Base-by-base conservation (phyloP, 352 stramenopile species). In the Pythium sp. region DNA sequence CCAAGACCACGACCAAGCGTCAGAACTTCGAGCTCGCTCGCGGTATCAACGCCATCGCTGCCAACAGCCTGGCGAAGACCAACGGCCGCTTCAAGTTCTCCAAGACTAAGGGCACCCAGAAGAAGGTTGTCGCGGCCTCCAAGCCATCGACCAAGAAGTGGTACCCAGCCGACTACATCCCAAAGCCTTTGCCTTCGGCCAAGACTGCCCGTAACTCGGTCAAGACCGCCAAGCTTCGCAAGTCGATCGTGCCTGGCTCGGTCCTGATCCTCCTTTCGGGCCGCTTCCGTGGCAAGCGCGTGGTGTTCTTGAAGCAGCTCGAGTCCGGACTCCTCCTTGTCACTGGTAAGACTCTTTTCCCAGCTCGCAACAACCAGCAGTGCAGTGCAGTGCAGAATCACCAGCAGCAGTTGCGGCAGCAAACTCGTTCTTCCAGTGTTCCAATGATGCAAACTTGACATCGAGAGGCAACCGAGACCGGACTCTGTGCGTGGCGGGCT, bases 231-330 rank as follows among this genome's bases (percentile, higher is more conserved):
- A 98, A 98, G 82, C 86, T 99, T 24, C 96, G 97, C 67, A 89
- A 95, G 69, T 97, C 91, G 67, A 98, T 99, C 85, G 97, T 89
- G 56, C 96, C 97, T 11, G 98, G 98, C 79, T 98, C 97, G 38
- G 96, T 99, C 46, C 86, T 99, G 55, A 99, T 99, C 78, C 82
- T 99, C 68, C 86, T 99, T 18, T 95, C 94, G 46, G 98, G 98
- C 65, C 94, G 97, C 75, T 99, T 99, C 88, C 90, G 94, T 78
- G 98, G 98, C 85, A 99, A 99, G 92, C 93, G 98, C 71, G 97
- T 99, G n/a, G 97, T 99, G 34, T 99, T 98, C 83, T 86, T 99
- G 28, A 99, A 99, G 79, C 87, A 98, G 71, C 86, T 99, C 36
- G 89, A 94, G 67, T 99, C 97, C 47, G 98, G 98, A 68, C 85